phyloP scores from a whole-genome alignment of 2,329 filamentous ascomycete species.

The Trichoderma citrinoviride region DNA sequence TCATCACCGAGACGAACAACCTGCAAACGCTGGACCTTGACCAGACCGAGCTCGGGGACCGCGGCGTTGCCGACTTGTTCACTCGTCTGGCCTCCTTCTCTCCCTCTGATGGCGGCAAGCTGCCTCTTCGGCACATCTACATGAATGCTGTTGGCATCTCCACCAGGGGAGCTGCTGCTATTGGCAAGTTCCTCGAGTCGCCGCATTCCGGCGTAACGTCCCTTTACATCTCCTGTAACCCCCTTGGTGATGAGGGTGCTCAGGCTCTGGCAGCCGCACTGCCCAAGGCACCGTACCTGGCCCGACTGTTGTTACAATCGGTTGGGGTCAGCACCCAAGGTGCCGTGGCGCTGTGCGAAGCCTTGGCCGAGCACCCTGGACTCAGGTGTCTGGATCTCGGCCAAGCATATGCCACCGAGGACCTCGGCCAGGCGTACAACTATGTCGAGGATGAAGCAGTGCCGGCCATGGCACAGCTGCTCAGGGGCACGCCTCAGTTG shows the following conservation, averaged over 20 bases:
- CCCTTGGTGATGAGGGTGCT: conserved; percentile 36
- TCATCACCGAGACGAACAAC: conserved; percentile 43
- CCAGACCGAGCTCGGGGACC: conserved; percentile 50
- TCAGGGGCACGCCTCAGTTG: conserved; percentile 35
- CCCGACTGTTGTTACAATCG: conserved; percentile 43
- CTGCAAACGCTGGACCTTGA: conserved; percentile 53
- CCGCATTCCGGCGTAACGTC: conserved; percentile 37
- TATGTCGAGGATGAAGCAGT: conserved; percentile 43
- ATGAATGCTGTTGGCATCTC: conserved; percentile 40
- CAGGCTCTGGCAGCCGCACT: conserved; percentile 34
- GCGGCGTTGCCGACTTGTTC: conserved; percentile 46
- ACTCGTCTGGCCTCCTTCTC: conserved; percentile 34
- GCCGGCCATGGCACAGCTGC: conserved; percentile 34
- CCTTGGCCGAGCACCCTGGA: conserved; percentile 35
- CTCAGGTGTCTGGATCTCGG: conserved; percentile 44
- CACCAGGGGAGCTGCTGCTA: conserved; percentile 30
- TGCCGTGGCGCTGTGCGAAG: conserved; percentile 38
- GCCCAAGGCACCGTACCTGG: conserved; percentile 34
- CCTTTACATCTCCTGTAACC: conserved; percentile 40
- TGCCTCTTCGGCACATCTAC: conserved; percentile 39
- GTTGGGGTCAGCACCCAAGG: conserved; percentile 43
- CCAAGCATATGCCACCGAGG: conserved; percentile 47
- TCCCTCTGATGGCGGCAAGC: conserved; percentile 28
- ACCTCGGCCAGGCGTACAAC: conserved; percentile 47
- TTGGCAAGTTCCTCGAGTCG: conserved; percentile 35